Percentiles rank a stretch among this genome's conserved stretches.
Conservation (phyloP, 805 yeast species). For the Candida endomychidarum region DNA sequence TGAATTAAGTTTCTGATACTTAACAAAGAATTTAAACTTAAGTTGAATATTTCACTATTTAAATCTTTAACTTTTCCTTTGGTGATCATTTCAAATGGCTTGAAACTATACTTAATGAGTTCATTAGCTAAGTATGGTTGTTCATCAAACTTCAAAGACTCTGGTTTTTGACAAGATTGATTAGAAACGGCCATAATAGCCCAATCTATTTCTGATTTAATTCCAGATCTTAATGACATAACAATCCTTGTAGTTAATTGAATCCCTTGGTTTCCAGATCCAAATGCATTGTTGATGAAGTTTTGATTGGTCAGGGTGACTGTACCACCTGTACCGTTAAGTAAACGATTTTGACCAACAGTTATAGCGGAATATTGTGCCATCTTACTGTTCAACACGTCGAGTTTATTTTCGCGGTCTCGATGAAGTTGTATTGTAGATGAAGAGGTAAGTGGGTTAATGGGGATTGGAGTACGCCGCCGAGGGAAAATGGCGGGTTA, state of each 20-base stretch:
- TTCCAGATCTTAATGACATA: constrained; percentile 65
- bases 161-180: constrained; percentile 52
- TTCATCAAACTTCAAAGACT: constrained; percentile 46
- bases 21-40: constrained; percentile 51
- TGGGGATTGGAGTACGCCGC: too few relatives aligned
- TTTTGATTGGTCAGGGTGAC: background rate
- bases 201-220: constrained; percentile 70
- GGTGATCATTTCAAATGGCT: constrained; percentile 28
- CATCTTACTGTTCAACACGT: constrained; percentile 2
- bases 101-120: constrained; percentile 35
- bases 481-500: too few relatives aligned
- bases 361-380: constrained; percentile 7
- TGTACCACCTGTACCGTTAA: background rate
- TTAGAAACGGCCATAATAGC: constrained; percentile 56
- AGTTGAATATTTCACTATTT: constrained; percentile 22
- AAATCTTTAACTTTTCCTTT: constrained; percentile 19
- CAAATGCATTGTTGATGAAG: constrained; percentile 17
- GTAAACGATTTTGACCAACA: constrained; percentile 1
- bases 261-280: constrained; percentile 51
- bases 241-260: constrained; percentile 64
- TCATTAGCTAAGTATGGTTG: constrained; percentile 44
- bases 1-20: constrained; percentile 80
- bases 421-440: background rate
- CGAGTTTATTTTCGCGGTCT: constrained; percentile 1
- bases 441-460: background rate